phyloP scores from a whole-genome alignment of 257 asterid species.

The Orobanche coerulescens region DNA sequence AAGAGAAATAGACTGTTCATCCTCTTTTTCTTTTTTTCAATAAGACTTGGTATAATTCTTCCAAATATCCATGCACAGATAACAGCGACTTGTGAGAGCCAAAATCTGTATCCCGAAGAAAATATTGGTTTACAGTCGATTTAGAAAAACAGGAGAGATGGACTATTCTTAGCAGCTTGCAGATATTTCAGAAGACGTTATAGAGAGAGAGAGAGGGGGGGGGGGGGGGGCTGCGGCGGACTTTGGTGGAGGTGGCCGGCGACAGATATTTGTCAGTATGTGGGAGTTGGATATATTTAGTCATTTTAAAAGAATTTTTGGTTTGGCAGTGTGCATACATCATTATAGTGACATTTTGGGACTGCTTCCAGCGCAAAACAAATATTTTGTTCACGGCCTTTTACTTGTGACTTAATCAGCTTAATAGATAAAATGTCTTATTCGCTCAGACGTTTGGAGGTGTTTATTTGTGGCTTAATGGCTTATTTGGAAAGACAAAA shows the following conservation, averaged over 20 bases:
- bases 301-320: slow-evolving; percentile 37
- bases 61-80: slow-evolving; percentile 25
- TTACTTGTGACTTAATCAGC: no score
- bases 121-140: slow-evolving; percentile 11
- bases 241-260: slow-evolving; percentile 71
- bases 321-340: no score
- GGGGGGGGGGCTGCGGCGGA: slow-evolving; percentile 14
- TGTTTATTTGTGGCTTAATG: no score
- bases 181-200: no score
- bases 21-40: slow-evolving; percentile 32
- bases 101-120: slow-evolving; percentile 24
- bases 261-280: slow-evolving; percentile 44
- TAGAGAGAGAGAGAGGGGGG: slow-evolving; percentile 8
- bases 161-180: no score
- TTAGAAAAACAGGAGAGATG: slow-evolving; percentile 6
- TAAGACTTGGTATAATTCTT: slow-evolving; percentile 22
- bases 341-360: no score
- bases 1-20: slow-evolving; percentile 55
- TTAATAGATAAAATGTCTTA: no score
- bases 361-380: no score
- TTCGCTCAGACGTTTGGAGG: no score
- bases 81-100: slow-evolving; percentile 39
- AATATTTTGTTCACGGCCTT: no score
- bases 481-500: no score
- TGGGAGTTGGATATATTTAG: slow-evolving; percentile 62